Evolutionary conservation across 495 filamentous ascomycete species (phyloP).

Genomic region (Cenococcum geophilum): DNA sequence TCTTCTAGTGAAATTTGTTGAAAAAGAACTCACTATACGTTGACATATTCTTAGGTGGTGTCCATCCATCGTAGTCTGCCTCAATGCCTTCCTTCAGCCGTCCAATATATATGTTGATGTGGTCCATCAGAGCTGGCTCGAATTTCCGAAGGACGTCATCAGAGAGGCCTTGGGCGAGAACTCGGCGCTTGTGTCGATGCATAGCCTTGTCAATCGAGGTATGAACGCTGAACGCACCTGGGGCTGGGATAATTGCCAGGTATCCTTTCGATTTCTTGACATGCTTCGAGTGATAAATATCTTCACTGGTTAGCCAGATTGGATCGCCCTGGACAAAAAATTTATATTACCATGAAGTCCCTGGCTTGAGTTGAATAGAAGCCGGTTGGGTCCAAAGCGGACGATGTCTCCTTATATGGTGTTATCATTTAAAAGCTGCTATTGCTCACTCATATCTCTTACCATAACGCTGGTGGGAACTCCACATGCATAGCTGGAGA

Average conservation of each 20-base stretch:
- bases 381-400: conserved; percentile 29
- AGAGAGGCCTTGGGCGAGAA: conserved; percentile 27
- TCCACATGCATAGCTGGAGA: conserved; percentile 10
- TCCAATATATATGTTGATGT: conserved; percentile 18
- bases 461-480: conserved; percentile 14
- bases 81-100: conserved; percentile 21
- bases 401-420: conserved; percentile 3
- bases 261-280: conserved; percentile 14
- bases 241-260: conserved; percentile 1
- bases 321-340: background rate
- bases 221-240: background rate
- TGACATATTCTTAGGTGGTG: conserved; percentile 9
- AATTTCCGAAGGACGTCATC: conserved; percentile 21
- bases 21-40: background rate
- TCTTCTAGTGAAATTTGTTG: background rate
- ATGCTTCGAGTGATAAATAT: conserved; percentile 7
- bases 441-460: background rate
- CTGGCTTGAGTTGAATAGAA: conserved; percentile 22
- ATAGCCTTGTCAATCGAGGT: conserved; percentile 10
- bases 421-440: background rate
- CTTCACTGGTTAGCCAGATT: conserved; percentile 1
- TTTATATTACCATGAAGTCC: conserved; percentile 1
- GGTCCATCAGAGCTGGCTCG: conserved; percentile 24
- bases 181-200: conserved; percentile 8
- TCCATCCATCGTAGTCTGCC: conserved; percentile 5